These are phyloP conservation scores for Aspergillus sp. DNA, from an alignment of 2,329 filamentous ascomycete species.

Conservation along the genomic window DNA sequence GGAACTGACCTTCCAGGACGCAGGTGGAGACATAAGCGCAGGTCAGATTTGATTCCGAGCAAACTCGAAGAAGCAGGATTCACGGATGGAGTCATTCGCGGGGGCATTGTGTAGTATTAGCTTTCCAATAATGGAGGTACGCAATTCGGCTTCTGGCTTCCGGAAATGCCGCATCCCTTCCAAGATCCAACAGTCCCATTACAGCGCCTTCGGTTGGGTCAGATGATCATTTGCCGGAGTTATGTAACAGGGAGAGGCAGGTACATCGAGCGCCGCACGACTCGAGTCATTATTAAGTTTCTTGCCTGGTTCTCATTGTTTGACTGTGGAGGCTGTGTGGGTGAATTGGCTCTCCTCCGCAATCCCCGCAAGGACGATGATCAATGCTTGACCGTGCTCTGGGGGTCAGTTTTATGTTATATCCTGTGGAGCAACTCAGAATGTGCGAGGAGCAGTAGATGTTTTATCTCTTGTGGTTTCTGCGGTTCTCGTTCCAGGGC, in stretches of 20 bases:
- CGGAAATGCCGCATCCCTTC: not conserved
- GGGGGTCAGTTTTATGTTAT: not conserved
- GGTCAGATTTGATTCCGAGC: not conserved
- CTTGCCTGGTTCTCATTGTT: not conserved
- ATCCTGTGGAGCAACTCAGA: not conserved
- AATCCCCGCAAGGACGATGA: not conserved
- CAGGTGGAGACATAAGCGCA: not conserved
- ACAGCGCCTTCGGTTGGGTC: not conserved
- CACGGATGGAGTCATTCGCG: not conserved
- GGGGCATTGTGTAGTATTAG: not conserved
- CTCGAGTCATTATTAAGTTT: not conserved
- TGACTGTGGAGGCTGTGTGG: not conserved
- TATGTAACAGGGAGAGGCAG: not conserved
- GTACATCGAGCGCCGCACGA: not conserved
- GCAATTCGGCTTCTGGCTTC: not conserved
- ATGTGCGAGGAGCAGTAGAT: not conserved
- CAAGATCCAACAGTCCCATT: not conserved
- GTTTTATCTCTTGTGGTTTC: not conserved
- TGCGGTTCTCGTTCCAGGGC: not conserved
- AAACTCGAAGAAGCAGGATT: not conserved
- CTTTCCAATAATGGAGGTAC: not conserved
- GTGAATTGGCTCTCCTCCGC: not conserved
- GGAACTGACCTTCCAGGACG: not conserved
- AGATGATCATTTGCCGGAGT: not conserved
- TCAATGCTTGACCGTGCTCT: not conserved